Evolutionary conservation across 2,329 filamentous ascomycete genomes (phyloP).

Genomic region (Claviceps maximensis): DNA sequence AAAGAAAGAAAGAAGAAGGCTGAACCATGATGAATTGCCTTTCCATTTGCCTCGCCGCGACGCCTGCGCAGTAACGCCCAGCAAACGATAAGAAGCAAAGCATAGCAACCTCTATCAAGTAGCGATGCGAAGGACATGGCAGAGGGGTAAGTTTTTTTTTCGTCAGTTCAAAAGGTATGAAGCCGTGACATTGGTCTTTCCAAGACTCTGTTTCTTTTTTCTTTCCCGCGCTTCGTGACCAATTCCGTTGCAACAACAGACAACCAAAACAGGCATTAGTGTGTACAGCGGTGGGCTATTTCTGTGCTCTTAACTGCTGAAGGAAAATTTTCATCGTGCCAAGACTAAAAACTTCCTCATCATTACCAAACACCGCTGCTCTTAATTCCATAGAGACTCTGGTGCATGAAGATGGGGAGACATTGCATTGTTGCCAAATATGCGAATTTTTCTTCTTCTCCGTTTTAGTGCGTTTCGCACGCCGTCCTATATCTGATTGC

Average conservation of each 20-base stretch:
- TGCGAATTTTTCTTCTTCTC: not conserved
- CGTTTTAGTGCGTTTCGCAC: no score
- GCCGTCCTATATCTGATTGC: no score
- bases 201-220: no score
- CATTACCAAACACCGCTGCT: constrained; percentile 46
- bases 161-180: not conserved
- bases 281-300: constrained; percentile 44
- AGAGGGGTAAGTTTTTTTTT: not conserved
- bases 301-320: constrained; percentile 40
- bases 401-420: constrained; percentile 45
- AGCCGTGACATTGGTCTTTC: not conserved
- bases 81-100: not conserved
- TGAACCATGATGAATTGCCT: not conserved
- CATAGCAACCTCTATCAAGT: not conserved
- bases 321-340: constrained; percentile 43
- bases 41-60: not conserved
- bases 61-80: not conserved
- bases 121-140: not conserved
- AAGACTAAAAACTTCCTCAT: constrained; percentile 33
- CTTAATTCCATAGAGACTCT: constrained; percentile 23
- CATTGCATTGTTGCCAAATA: constrained; percentile 15
- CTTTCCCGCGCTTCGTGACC: not conserved
- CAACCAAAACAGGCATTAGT: constrained; percentile 36
- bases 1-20: not conserved
- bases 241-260: not conserved